A percentile compares a stretch with the other conserved stretches of the same genome.
Evolutionary conservation across 2,329 filamentous ascomycete species (phyloP).

Genomic region (Phialemonium atrogriseum): DNA sequence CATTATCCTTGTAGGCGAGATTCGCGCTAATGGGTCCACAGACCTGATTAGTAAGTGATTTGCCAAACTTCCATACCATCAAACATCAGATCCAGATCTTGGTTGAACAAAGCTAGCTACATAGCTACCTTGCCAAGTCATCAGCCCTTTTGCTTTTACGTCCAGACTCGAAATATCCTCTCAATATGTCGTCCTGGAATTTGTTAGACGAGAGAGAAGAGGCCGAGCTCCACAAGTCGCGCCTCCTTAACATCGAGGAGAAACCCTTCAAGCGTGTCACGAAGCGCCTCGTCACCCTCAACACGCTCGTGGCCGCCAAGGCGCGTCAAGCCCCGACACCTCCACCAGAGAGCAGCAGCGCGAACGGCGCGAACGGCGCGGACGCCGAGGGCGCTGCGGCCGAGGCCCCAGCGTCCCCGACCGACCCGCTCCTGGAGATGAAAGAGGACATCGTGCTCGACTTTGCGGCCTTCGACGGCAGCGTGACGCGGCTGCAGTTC

Average conservation of each 20-base stretch:
- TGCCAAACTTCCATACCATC: no score
- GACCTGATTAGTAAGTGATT: no score
- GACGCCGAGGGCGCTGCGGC: constrained; percentile 16
- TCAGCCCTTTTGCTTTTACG: no score
- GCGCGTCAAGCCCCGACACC: constrained; percentile 54
- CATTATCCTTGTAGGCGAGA: no score
- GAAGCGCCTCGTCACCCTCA: constrained; percentile 65
- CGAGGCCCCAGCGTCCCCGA: constrained; percentile 1
- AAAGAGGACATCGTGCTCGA: constrained; percentile 80
- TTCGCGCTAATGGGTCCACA: no score
- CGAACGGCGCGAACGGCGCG: constrained; percentile 27
- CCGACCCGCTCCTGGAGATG: constrained; percentile 52
- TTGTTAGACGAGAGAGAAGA: constrained; percentile 69
- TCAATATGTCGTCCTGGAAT: constrained; percentile 44
- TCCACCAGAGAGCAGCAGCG: constrained; percentile 45
- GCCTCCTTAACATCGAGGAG: constrained; percentile 84
- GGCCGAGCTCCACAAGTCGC: constrained; percentile 77
- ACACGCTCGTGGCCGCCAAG: constrained; percentile 48
- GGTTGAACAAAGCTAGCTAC: no score
- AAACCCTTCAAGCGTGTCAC: constrained; percentile 86
- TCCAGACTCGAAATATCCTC: background rate
- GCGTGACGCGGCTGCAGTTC: constrained; percentile 80
- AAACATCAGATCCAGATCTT: no score
- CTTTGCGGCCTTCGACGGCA: constrained; percentile 80
- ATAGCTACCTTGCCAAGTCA: no score